These are phyloP conservation scores for Urostyla sp. DNA, from an alignment of 73 alveolate genomes.

Conservation along the genomic window DNA sequence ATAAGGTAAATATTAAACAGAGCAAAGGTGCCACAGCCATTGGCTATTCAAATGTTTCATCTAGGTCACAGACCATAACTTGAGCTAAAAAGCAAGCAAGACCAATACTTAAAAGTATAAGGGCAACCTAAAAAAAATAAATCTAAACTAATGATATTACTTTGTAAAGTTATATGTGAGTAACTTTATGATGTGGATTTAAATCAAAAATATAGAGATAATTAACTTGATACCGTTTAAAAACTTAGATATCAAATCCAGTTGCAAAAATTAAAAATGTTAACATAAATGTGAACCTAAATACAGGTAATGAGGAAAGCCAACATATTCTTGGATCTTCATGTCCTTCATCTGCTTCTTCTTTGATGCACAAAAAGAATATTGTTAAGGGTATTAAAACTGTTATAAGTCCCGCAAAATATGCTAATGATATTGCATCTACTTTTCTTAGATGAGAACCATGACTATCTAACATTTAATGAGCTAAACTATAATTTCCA, in stretches of 20 bases:
- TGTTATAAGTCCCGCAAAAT: slow-evolving; percentile 39
- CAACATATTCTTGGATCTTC: slow-evolving; percentile 27
- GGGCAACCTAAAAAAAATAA: not conserved
- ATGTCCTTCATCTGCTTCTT: not conserved
- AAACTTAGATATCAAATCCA: slow-evolving; percentile 44
- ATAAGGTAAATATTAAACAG: slow-evolving; percentile 5
- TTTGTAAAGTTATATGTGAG: slow-evolving; percentile 30
- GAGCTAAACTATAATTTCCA: slow-evolving; percentile 25
- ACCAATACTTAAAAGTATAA: slow-evolving; percentile 38
- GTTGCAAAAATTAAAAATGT: slow-evolving; percentile 28
- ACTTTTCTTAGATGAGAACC: slow-evolving; percentile 9
- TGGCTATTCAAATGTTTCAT: slow-evolving; percentile 4
- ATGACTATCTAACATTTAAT: slow-evolving; percentile 1
- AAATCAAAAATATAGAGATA: slow-evolving; percentile 63
- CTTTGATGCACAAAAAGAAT: slow-evolving; percentile 3
- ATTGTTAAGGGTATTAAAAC: not conserved
- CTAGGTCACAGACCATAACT: slow-evolving; percentile 46
- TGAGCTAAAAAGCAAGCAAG: slow-evolving; percentile 45
- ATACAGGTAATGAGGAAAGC: slow-evolving; percentile 37
- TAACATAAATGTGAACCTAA: slow-evolving; percentile 40
- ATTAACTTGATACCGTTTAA: slow-evolving; percentile 46
- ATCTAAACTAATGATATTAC: not conserved
- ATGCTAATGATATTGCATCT: slow-evolving; percentile 52
- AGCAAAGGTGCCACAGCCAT: slow-evolving; percentile 27
- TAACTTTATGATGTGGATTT: slow-evolving; percentile 56